Evolutionary conservation across 805 yeast genomes (phyloP), one percentile per base, ranked within the genome.

Genomic region (Jamesozyma spencerorum): DNA sequence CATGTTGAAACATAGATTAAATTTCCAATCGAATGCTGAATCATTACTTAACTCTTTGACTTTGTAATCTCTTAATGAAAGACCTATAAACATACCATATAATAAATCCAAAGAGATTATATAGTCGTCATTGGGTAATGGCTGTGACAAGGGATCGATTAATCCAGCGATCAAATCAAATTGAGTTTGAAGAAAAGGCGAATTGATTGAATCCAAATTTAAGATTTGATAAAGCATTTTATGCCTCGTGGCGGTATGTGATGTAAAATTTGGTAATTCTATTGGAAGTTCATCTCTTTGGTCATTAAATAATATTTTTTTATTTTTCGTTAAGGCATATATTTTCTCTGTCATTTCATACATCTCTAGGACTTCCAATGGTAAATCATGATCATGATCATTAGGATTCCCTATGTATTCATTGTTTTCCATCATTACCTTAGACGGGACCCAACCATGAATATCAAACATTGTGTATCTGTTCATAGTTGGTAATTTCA

Each of bases 121-220:
- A 40, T 66, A 61, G 11, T 62, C 57, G 41, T 76, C 81, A 18
- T 68, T 69, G 31, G 79, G 83, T 20, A 71, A 69, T 0, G 92
- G 87, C 49, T 80, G 85, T 1, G 87, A 78, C 49, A 71, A 65
- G 2, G 87, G 85, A 54, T 82, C 88, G 6, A 67, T 65, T 36
- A 75, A 47, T 0, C 65, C 52, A 2, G 71, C 56, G 2, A 73
- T 39, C 0, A 61, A 47, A 5, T 46, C 44, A 38, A 56, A 58
- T 38, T 54, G 58, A 10, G 42, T 32, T 14, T 39, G 18, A 20
- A 57, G 31, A 14, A 55, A 38, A 15, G 62, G 59, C 8, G 44
- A 32, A 24, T 43, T 40, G 3, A 45, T 32, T n/a, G 44, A 31
- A 18, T 43, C 42, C 15, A 48, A 42, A 11, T 43, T 35, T 20